These are phyloP conservation scores for Achlya hypogyna DNA, from an alignment of 352 stramenopile genomes.

Conservation along the genomic window DNA sequence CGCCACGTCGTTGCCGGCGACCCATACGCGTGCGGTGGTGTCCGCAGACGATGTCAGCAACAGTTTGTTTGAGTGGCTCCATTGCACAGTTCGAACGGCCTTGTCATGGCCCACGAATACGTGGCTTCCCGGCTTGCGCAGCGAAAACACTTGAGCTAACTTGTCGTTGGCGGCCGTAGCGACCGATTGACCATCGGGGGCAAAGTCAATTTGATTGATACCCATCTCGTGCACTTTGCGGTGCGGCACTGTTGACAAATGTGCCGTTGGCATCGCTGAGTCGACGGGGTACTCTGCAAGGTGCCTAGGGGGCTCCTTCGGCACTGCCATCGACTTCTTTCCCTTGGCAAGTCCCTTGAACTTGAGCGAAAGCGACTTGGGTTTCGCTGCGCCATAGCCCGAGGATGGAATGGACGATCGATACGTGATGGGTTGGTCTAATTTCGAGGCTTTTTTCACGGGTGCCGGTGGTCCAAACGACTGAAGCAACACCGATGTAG, in stretches of 20 bases:
- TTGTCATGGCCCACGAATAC: conserved; percentile 64
- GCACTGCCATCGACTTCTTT: neutral
- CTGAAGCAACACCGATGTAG: neutral
- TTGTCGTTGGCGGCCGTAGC: conserved; percentile 54
- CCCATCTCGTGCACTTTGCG: conserved; percentile 50
- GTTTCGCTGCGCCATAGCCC: conserved; percentile 45
- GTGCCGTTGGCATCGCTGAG: conserved; percentile 49
- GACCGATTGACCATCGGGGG: conserved; percentile 62
- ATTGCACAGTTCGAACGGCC: conserved; percentile 50
- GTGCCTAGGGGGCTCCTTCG: neutral
- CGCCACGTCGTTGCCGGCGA: conserved; percentile 43
- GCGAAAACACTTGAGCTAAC: conserved; percentile 56
- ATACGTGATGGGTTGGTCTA: conserved; percentile 76
- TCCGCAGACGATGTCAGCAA: conserved; percentile 59
- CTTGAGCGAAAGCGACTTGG: neutral
- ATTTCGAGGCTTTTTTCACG: neutral
- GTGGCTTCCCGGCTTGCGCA: conserved; percentile 46
- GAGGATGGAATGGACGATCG: conserved; percentile 71
- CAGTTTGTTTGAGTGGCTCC: conserved; percentile 65
- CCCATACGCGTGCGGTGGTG: conserved; percentile 61
- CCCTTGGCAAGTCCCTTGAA: conserved; percentile 9
- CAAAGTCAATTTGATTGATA: conserved; percentile 69
- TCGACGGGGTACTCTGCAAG: conserved; percentile 64
- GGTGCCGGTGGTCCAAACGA: neutral
- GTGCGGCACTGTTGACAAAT: conserved; percentile 37